Conservation (phyloP, 2,329 filamentous ascomycete species). For the Mariannaea elegans region DNA sequence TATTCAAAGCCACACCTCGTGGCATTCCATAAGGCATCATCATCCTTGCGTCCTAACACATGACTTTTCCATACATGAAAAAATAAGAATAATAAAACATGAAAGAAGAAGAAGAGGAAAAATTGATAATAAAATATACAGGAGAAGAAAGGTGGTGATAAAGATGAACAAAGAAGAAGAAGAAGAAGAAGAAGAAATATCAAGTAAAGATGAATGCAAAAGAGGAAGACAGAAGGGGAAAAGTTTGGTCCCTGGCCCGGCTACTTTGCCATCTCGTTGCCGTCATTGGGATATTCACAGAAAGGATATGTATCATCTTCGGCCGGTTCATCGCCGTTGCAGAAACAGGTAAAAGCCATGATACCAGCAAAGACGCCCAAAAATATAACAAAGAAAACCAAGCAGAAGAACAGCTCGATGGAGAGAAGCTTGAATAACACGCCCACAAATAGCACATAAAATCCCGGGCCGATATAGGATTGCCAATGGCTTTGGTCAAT, state of each 20-base stretch:
- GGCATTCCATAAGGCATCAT: too few species aligned
- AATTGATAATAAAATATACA: too few species aligned
- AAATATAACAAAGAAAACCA: slow-evolving; percentile 17
- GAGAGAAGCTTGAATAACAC: slow-evolving; percentile 28
- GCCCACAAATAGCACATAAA: slow-evolving; percentile 24
- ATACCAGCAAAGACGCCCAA: slow-evolving; percentile 16
- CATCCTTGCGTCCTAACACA: too few species aligned
- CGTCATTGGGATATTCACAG: slow-evolving; percentile 12
- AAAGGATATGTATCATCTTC: slow-evolving; percentile 8
- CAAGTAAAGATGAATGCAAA: too few species aligned
- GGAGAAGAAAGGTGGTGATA: too few species aligned
- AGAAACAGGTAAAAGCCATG: slow-evolving; percentile 4
- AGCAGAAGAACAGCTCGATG: slow-evolving; percentile 22
- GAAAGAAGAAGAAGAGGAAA: too few species aligned
- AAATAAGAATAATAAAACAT: too few species aligned
- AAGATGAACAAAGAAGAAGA: too few species aligned
- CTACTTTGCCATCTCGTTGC: background rate
- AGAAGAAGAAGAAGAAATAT: too few species aligned
- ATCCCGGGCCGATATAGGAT: slow-evolving; percentile 18
- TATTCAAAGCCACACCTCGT: too few species aligned
- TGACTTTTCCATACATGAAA: too few species aligned
- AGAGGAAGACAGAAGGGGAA: too few species aligned
- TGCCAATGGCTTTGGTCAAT: slow-evolving; percentile 18
- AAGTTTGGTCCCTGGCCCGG: background rate
- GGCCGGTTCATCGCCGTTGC: background rate